Evolutionary conservation across 768 basidiomycete genomes (phyloP), one percentile per base, ranked within the genome.

Genomic region (Tephrocybe rancida): DNA sequence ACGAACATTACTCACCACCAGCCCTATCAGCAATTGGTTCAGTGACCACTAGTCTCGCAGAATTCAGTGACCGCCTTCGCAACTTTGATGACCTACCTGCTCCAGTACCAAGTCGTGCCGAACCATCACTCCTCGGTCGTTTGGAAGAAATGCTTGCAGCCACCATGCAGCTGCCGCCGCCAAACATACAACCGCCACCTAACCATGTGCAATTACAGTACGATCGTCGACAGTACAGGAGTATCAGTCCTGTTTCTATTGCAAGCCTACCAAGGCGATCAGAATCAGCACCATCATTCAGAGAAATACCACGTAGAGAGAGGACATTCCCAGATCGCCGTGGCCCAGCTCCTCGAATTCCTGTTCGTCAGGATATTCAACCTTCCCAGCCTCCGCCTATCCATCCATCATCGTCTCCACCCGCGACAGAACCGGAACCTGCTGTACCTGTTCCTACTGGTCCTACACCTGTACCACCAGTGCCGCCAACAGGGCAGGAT

Each of bases 101-200:
- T n/a, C 79, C 80, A 5, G 67, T 73, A 8, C 76, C 83, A 5
- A 65, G 75, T 4, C 76, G 75, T 26, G 50, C 74, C 25, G 81
- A 79, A 7, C 79, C 73, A 3, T 81, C 86, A 0, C 70, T 89
- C 32, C 80, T 81, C 8, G 78, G 86, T 45, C 79, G 83, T 48
- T 66, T 90, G 4, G 80, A 84, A 52, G 83, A 85, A 7, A 75
- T 89, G 29, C 60, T 90, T 24, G 76, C 79, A n/a, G 64, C 81
- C 10, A 74, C 72, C 8, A 70, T 75, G 14, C 68, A 70, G 19
- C 66, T 73, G 1, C 67, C 74, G 5, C 72, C 72, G 14, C 68
- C 70, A 6, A 68, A 70, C 13, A 72, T 80, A 6, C 74, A 80
- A 37, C 71, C 68, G 0, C 83, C 86, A 11, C 86, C 87, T 0